Evolutionary conservation across 805 yeast species (phyloP).

Genomic region (Lachancea lanzarotensis): DNA sequence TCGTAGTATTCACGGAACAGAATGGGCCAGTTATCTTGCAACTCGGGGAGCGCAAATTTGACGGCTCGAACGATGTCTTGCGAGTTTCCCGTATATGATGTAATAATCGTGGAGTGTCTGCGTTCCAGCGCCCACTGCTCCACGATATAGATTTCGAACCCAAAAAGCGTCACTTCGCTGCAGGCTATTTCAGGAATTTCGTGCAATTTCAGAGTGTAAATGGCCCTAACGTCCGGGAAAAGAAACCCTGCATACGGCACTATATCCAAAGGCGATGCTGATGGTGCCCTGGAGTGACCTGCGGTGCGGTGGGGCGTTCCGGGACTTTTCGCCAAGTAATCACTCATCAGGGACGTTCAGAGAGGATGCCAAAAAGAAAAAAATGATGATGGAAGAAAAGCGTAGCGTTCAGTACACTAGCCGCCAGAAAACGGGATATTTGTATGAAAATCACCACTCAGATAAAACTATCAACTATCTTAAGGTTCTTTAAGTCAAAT

Average conservation of each 20-base stretch:
- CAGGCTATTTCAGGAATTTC: slow-evolving; percentile 36
- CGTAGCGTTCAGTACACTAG: neutral
- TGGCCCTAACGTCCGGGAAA: slow-evolving; percentile 55
- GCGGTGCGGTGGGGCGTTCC: neutral
- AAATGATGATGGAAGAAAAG: too few species aligned
- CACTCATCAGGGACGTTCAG: neutral
- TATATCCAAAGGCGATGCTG: neutral
- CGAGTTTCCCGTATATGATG: slow-evolving; percentile 80
- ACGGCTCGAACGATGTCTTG: slow-evolving; percentile 57
- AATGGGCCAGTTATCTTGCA: slow-evolving; percentile 31
- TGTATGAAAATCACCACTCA: too few species aligned
- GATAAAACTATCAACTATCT: too few species aligned
- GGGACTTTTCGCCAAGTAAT: neutral
- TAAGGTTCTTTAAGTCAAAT: too few species aligned
- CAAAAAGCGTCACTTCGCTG: slow-evolving; percentile 47
- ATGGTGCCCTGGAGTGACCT: neutral
- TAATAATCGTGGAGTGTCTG: slow-evolving; percentile 56
- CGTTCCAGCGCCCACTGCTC: slow-evolving; percentile 92
- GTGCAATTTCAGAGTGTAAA: slow-evolving; percentile 40
- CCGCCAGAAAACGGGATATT: too few species aligned
- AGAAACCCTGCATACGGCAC: slow-evolving; percentile 12
- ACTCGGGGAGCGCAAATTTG: slow-evolving; percentile 44
- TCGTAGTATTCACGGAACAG: slow-evolving; percentile 53
- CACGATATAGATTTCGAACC: slow-evolving; percentile 85
- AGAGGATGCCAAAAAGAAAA: neutral